A percentile compares a stretch with the other conserved stretches of the same genome.
These are phyloP conservation scores for Tribonema minus DNA, from an alignment of 108 stramenopile genomes.

Conservation along the genomic window DNA sequence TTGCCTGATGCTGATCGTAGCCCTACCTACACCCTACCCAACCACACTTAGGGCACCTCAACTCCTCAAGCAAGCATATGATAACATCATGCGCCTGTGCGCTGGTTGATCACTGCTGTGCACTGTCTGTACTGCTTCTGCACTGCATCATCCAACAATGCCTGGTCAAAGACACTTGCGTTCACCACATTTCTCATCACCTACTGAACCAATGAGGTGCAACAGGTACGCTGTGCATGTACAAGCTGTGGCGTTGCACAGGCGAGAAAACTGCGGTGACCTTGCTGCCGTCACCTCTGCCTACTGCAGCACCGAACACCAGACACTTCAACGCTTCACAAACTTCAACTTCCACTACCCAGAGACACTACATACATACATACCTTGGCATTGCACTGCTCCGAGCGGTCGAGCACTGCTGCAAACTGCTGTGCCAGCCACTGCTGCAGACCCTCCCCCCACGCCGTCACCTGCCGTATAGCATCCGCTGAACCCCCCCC, in stretches of 20 bases:
- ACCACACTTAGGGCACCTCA: too few relatives aligned
- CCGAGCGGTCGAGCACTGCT: slow-evolving; percentile 13
- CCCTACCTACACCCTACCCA: too few relatives aligned
- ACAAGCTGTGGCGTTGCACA: neutral
- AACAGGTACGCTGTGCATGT: neutral
- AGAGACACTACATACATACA: neutral
- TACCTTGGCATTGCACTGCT: slow-evolving; percentile 25
- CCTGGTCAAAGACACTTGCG: too few relatives aligned
- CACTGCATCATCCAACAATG: too few relatives aligned
- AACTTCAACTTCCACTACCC: neutral
- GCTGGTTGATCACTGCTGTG: too few relatives aligned
- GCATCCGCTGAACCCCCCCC: neutral
- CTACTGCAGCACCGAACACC: neutral
- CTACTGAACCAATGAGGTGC: too few relatives aligned
- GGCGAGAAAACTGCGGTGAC: neutral
- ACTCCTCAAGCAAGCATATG: too few relatives aligned
- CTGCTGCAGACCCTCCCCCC: slow-evolving; percentile 7
- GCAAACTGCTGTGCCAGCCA: slow-evolving; percentile 41
- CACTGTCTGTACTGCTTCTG: too few relatives aligned
- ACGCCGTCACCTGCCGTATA: slow-evolving; percentile 2
- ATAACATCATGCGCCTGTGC: too few relatives aligned
- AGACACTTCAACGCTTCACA: neutral
- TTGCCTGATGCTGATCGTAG: too few relatives aligned
- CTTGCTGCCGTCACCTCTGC: neutral
- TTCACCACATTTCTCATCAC: too few relatives aligned